Evolutionary conservation across 768 basidiomycete species (phyloP).

Genomic region (Tubosaeta brunneosetosa): DNA sequence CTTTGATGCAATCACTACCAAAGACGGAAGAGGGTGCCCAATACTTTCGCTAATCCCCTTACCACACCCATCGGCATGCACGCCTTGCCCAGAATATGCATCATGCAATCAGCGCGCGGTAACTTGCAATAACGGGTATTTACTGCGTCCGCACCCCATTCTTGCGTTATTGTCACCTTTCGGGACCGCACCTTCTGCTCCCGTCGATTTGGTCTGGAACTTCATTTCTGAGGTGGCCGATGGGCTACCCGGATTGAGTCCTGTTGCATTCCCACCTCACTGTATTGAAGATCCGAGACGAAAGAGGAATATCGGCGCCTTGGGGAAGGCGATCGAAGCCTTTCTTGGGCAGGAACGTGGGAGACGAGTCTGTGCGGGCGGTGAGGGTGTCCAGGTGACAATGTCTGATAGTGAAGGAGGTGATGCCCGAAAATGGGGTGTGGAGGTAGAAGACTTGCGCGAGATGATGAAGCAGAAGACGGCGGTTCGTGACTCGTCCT

Average conservation of each 20-base stretch:
- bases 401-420: constrained; percentile 49
- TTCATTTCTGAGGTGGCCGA: constrained; percentile 46
- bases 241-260: constrained; percentile 74
- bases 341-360: constrained; percentile 62
- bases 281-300: constrained; percentile 76
- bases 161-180: constrained; percentile 42
- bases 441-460: constrained; percentile 54
- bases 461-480: constrained; percentile 55
- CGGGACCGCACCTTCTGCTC: constrained; percentile 35
- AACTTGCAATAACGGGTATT: constrained; percentile 62
- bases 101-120: constrained; percentile 54
- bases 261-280: constrained; percentile 68
- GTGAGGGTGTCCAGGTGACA: constrained; percentile 24
- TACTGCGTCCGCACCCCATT: constrained; percentile 59
- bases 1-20: constrained; percentile 22
- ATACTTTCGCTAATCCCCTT: constrained; percentile 51
- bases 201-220: constrained; percentile 43
- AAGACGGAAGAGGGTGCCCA: constrained; percentile 45
- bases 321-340: constrained; percentile 70
- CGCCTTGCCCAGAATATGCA: constrained; percentile 69
- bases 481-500: constrained; percentile 36
- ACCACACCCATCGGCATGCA: constrained; percentile 59
- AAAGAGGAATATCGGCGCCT: constrained; percentile 64
- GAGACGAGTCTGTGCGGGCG: constrained; percentile 57
- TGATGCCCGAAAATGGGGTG: constrained; percentile 75